phyloP scores from a whole-genome alignment of 352 stramenopile genomes.

The Globisporangium radiosum region DNA sequence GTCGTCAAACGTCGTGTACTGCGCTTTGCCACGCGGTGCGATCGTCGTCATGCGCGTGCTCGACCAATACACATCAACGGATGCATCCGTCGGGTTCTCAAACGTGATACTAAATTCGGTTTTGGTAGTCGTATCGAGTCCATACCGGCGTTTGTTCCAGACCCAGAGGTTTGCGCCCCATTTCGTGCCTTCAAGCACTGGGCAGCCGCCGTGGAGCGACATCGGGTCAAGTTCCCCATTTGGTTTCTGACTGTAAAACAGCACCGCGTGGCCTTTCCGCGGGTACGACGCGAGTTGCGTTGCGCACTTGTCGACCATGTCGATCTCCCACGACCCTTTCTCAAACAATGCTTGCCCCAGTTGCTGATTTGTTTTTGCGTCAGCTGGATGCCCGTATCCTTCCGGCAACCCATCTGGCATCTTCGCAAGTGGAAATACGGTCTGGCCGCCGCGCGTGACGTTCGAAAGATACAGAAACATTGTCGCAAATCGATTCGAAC shows the following conservation, averaged over 20 bases:
- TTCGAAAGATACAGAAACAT: constrained; percentile 84
- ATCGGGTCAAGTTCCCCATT: constrained; percentile 88
- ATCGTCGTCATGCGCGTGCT: constrained; percentile 66
- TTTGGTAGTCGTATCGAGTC: constrained; percentile 27
- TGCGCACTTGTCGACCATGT: constrained; percentile 75
- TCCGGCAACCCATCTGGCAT: constrained; percentile 64
- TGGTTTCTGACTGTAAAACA: constrained; percentile 97
- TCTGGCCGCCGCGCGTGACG: constrained; percentile 72
- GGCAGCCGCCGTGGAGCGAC: constrained; percentile 91
- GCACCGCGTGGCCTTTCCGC: constrained; percentile 88
- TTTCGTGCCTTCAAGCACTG: constrained; percentile 92
- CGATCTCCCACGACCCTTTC: constrained; percentile 52
- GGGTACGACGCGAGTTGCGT: constrained; percentile 75
- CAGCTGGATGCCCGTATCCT: constrained; percentile 43
- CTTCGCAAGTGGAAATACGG: constrained; percentile 68
- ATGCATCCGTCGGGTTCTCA: constrained; percentile 48
- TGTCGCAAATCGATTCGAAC: constrained; percentile 80
- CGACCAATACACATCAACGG: constrained; percentile 62
- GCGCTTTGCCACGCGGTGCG: constrained; percentile 26
- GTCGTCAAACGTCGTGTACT: constrained; percentile 58
- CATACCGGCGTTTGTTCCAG: constrained; percentile 90
- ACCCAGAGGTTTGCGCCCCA: constrained; percentile 97
- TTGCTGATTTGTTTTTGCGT: constrained; percentile 35
- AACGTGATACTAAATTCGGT: constrained; percentile 56
- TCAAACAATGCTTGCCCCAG: constrained; percentile 55